Percentiles rank a stretch among this genome's conserved stretches.
Evolutionary conservation across 176 grass and related monocot species (phyloP).

Genomic region (Dactylis glomerata): DNA sequence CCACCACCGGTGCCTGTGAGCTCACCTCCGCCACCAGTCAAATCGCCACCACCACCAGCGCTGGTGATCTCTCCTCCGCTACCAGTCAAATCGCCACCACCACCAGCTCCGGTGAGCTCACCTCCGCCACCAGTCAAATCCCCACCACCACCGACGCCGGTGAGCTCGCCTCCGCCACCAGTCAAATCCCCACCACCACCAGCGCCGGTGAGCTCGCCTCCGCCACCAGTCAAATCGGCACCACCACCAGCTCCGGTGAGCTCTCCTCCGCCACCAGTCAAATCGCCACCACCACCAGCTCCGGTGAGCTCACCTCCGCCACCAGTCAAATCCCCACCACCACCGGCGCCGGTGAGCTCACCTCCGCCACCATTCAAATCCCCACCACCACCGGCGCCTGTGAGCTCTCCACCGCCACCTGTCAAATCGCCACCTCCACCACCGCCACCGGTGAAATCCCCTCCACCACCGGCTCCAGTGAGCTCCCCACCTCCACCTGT

Average conservation of each 20-base stretch:
- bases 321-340: background rate
- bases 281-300: background rate
- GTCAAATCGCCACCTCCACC: background rate
- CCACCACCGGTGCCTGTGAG: background rate
- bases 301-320: background rate
- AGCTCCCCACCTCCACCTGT: background rate
- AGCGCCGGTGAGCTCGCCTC: background rate
- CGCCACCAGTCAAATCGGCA: background rate
- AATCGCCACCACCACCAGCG: background rate
- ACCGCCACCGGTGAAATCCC: background rate
- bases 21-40: background rate
- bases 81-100: background rate
- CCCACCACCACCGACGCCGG: background rate
- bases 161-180: background rate
- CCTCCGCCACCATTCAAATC: slow-evolving; percentile 12
- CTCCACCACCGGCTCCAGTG: background rate
- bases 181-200: slow-evolving; percentile 7
- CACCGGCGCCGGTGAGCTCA: background rate
- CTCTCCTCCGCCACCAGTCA: slow-evolving; percentile 4
- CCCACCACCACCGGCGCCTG: background rate
- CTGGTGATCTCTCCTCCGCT: background rate
- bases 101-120: background rate
- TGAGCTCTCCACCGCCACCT: background rate
- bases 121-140: background rate
- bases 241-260: background rate